Percentiles rank a stretch among this genome's conserved stretches.
These are phyloP conservation scores for Mariannaea elegans DNA, from an alignment of 2,329 filamentous ascomycete species.

Conservation along the genomic window DNA sequence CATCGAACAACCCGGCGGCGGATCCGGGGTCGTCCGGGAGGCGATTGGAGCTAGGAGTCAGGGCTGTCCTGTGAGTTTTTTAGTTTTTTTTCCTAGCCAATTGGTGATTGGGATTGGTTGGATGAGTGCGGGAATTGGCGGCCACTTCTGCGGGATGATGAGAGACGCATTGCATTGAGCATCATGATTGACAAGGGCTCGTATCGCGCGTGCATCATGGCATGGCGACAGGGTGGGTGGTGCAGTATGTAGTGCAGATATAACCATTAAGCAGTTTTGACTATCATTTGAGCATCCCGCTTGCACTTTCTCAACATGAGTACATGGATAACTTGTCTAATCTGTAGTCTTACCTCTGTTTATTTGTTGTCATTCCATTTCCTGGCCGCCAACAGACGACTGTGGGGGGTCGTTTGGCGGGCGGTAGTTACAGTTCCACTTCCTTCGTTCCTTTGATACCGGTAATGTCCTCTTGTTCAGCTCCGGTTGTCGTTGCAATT, in stretches of 20 bases:
- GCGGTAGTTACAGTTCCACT: background rate
- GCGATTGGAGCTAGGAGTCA: conserved; percentile 30
- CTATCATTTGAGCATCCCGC: conserved; percentile 2
- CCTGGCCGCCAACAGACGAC: too few species aligned
- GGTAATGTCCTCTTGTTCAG: background rate
- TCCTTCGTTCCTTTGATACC: background rate
- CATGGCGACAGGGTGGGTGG: background rate
- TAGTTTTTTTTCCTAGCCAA: conserved; percentile 18
- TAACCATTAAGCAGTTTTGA: too few species aligned
- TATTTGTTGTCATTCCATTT: too few species aligned
- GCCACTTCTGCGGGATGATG: conserved; percentile 8
- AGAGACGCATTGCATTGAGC: conserved; percentile 13
- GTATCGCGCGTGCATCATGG: background rate
- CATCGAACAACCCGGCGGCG: conserved; percentile 37
- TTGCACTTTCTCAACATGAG: conserved; percentile 2
- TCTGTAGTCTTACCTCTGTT: too few species aligned
- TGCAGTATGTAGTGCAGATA: too few species aligned
- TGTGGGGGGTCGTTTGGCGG: background rate
- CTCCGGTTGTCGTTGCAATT: background rate
- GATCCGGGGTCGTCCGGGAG: conserved; percentile 43
- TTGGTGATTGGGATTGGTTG: conserved; percentile 31
- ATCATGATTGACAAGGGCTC: background rate
- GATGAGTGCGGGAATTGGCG: conserved; percentile 36
- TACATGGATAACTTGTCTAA: conserved; percentile 8
- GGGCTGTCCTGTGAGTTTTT: background rate